Evolutionary conservation across 768 basidiomycete genomes (phyloP).

Genomic region (Serendipita sp.): DNA sequence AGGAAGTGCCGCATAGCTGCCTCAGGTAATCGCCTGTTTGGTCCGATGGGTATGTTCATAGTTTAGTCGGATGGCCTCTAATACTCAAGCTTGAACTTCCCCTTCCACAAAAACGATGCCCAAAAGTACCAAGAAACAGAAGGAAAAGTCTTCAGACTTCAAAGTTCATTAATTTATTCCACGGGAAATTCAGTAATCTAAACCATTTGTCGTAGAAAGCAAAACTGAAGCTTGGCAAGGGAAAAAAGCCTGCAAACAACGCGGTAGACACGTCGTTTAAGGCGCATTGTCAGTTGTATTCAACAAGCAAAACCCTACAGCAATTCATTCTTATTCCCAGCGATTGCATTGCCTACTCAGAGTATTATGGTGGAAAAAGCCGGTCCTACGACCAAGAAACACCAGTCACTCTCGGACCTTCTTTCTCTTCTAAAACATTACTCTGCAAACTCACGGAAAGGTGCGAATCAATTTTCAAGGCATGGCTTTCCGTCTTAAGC

Average conservation of each 20-base stretch:
- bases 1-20: too few species aligned
- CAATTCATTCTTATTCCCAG: conserved; percentile 24
- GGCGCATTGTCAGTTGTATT: conserved; percentile 53
- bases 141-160: conserved; percentile 79
- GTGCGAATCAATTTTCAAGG: conserved; percentile 22
- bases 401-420: conserved; percentile 61
- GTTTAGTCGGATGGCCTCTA: too few species aligned
- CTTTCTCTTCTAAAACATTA: conserved; percentile 71
- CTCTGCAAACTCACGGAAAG: conserved; percentile 58
- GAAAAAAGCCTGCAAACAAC: conserved; percentile 67
- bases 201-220: conserved; percentile 49
- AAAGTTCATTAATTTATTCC: conserved; percentile 29
- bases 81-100: too few species aligned
- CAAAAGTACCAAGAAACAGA: conserved; percentile 73
- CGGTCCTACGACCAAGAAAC: conserved; percentile 59
- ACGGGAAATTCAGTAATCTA: not conserved
- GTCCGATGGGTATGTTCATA: too few species aligned
- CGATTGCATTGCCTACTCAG: conserved; percentile 80
- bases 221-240: conserved; percentile 92
- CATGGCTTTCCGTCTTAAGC: not conserved
- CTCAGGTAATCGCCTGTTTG: too few species aligned
- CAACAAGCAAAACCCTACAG: not conserved
- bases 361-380: conserved; percentile 49
- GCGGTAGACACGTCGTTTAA: conserved; percentile 94
- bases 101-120: conserved; percentile 36